Evolutionary conservation across 306 rosid genomes (phyloP), one percentile per base, ranked within the genome.

Genomic region (Vigna angularis): DNA sequence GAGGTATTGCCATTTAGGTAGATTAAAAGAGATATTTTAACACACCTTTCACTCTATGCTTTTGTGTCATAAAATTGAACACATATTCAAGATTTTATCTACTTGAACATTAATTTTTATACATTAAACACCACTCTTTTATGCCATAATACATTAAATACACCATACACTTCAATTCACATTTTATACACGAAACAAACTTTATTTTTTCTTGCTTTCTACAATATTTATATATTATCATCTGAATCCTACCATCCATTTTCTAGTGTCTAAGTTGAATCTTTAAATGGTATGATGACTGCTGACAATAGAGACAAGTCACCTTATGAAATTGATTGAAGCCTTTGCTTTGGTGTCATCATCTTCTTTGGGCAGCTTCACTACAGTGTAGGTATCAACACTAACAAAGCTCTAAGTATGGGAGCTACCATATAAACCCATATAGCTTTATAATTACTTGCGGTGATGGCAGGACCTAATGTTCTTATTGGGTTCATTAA

Each of bases 401-500:
- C 96, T 93, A 8, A 81, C 80, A 16, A 92, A 11, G 97, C 92
- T 70, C 98, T 96, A 2, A 94, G 85, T 65, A 94, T 24, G 97
- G 97, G 98, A 75, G 93, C 94, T 47, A 89, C 80, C 18, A 94
- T 87, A 86, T 94, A 94, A 6, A 94, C 72, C 98, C 96, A 94
- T 55, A 94, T 90, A 64, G 80, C 94, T 78, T 83, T 88, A 77
- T 82, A 94, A 85, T 94, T 94, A 81, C 89, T 89, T 64, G 94
- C 85, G 0, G 91, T 94, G 48, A 94, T 70, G 18, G 97, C 98
- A 53, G 97, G 97, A 53, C 98, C 97, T 28, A 92, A 72, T 63
- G 93, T 92, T 85, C 96, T 88, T 77, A 88, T 94, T 3, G 97
- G 97, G 85, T 94, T 94, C 98, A 90, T 94, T 65, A 96, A 94